Evolutionary conservation across 495 filamentous ascomycete genomes (phyloP).

Genomic region (Penicillium mononematosum): DNA sequence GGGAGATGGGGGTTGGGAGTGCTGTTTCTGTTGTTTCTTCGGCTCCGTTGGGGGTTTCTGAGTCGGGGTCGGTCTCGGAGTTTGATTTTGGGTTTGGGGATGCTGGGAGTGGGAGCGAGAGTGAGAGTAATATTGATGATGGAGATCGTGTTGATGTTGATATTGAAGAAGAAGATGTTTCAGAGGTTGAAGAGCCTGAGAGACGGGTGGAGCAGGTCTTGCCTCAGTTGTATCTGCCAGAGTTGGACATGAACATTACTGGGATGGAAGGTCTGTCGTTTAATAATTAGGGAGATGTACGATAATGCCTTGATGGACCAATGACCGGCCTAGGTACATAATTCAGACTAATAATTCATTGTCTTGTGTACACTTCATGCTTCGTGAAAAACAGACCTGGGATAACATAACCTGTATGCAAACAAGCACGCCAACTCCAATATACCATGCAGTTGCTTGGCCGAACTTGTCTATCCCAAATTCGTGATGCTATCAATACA

Average conservation of each 20-base stretch:
- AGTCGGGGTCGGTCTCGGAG: constrained; percentile 22
- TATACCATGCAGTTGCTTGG: not conserved
- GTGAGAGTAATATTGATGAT: constrained; percentile 15
- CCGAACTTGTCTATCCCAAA: constrained; percentile 20
- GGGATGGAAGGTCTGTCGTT: constrained; percentile 25
- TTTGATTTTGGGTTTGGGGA: constrained; percentile 30
- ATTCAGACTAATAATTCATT: constrained; percentile 11
- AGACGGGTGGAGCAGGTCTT: constrained; percentile 17
- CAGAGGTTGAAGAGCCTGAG: constrained; percentile 4
- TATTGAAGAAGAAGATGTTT: not conserved
- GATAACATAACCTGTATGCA: constrained; percentile 14
- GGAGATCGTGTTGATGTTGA: constrained; percentile 7
- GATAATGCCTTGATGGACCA: not conserved
- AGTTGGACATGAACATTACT: constrained; percentile 23
- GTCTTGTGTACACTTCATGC: constrained; percentile 9
- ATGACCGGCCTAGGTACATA: not conserved
- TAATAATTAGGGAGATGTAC: constrained; percentile 10
- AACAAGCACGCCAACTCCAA: constrained; percentile 10
- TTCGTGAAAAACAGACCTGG: constrained; percentile 9
- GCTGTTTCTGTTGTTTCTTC: not conserved
- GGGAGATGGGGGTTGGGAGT: not conserved
- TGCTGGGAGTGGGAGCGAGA: constrained; percentile 20
- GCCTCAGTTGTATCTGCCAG: constrained; percentile 23
- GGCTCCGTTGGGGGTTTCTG: not conserved
- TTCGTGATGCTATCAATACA: constrained; percentile 26